Evolutionary conservation across 1,139 yeast species (phyloP).

Genomic region (Eremothecium cymbalariae): DNA sequence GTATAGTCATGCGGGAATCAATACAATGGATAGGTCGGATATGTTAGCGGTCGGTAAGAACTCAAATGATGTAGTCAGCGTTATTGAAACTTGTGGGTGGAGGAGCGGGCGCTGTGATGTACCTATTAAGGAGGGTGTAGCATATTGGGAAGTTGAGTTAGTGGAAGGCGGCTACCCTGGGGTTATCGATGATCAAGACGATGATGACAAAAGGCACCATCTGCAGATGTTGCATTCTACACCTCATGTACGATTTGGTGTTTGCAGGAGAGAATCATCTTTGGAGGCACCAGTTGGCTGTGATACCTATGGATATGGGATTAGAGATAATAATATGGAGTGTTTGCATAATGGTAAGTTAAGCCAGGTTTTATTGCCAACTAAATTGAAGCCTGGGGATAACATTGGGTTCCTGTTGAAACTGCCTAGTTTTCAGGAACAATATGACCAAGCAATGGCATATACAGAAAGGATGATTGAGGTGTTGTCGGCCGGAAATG

Average conservation of each 20-base stretch:
- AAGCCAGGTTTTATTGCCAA: constrained; percentile 12
- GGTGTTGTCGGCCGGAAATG: constrained; percentile 14
- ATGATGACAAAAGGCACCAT: constrained; percentile 12
- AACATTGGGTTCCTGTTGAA: constrained; percentile 71
- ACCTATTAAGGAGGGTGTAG: constrained; percentile 67
- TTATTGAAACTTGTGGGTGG: constrained; percentile 66
- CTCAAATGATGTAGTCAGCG: constrained; percentile 26
- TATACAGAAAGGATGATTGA: constrained; percentile 31
- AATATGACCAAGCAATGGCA: constrained; percentile 33
- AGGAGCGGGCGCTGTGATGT: constrained; percentile 69
- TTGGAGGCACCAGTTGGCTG: constrained; percentile 94
- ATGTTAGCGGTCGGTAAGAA: constrained; percentile 45
- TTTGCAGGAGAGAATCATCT: constrained; percentile 78
- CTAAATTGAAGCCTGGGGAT: constrained; percentile 58
- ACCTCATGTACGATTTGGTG: constrained; percentile 72
- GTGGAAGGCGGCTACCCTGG: constrained; percentile 23
- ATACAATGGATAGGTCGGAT: constrained; percentile 64
- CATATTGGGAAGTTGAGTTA: constrained; percentile 57
- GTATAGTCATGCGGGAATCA: constrained; percentile 56
- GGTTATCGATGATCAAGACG: constrained; percentile 4
- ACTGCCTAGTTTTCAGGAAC: constrained; percentile 49
- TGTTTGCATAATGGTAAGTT: constrained; percentile 46
- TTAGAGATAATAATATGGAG: constrained; percentile 77
- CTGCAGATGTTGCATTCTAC: constrained; percentile 22
- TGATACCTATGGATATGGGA: constrained; percentile 89